These are phyloP conservation scores for Ceratocystiopsis brevicomis DNA, from an alignment of 2,329 filamentous ascomycete genomes.

Conservation along the genomic window DNA sequence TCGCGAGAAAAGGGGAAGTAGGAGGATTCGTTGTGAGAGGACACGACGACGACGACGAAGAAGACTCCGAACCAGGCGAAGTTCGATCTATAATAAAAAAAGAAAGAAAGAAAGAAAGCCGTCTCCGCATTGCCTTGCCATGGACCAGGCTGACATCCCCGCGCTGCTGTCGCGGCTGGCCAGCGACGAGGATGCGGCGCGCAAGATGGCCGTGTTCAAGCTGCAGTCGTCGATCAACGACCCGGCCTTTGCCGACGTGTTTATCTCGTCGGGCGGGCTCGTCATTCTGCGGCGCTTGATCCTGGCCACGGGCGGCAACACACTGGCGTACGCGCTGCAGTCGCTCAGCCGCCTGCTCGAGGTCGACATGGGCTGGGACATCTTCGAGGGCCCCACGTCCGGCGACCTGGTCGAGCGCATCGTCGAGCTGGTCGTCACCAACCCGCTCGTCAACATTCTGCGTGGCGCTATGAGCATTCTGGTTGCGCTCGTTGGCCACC, in stretches of 20 bases:
- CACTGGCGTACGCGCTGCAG: slow-evolving; percentile 83
- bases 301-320: slow-evolving; percentile 76
- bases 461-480: slow-evolving; percentile 93
- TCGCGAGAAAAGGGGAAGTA: too few relatives aligned
- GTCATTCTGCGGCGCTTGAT: slow-evolving; percentile 65
- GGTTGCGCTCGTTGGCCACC: slow-evolving; percentile 79
- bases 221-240: slow-evolving; percentile 90
- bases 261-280: slow-evolving; percentile 77
- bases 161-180: slow-evolving; percentile 43
- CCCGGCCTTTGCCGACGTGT: slow-evolving; percentile 88
- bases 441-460: slow-evolving; percentile 92
- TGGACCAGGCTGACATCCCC: slow-evolving; percentile 51
- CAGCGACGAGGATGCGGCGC: slow-evolving; percentile 68
- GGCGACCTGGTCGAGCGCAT: slow-evolving; percentile 56
- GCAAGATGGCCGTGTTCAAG: slow-evolving; percentile 98
- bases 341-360: slow-evolving; percentile 75
- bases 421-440: slow-evolving; percentile 82
- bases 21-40: too few relatives aligned
- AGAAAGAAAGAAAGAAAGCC: too few relatives aligned
- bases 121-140: slow-evolving; percentile 14
- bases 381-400: slow-evolving; percentile 44
- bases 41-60: too few relatives aligned
- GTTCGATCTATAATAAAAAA: too few relatives aligned
- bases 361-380: slow-evolving; percentile 95
- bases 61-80: too few relatives aligned